Evolutionary conservation across 2,329 filamentous ascomycete genomes (phyloP).

Genomic region (Alternaria longipes): DNA sequence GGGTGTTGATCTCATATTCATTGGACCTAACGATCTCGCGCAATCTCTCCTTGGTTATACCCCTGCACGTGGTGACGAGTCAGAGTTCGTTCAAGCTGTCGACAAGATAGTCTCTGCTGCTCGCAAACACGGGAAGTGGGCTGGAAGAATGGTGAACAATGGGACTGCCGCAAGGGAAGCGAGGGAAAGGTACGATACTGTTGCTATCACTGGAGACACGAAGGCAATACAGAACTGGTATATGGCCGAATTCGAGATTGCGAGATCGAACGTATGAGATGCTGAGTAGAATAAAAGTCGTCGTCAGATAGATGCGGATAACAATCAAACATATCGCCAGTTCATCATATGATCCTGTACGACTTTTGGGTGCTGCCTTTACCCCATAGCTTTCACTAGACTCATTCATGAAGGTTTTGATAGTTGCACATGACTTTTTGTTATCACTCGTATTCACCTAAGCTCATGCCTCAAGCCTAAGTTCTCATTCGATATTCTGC

Average conservation of each 20-base stretch:
- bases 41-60: conserved; percentile 64
- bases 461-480: background rate
- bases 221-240: conserved; percentile 63
- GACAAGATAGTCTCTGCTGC: conserved; percentile 61
- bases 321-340: background rate
- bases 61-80: conserved; percentile 63
- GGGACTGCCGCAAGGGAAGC: conserved; percentile 51
- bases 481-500: background rate
- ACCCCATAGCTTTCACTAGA: background rate
- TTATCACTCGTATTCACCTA: background rate
- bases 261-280: conserved; percentile 11
- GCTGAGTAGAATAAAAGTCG: background rate
- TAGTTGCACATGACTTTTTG: background rate
- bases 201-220: conserved; percentile 58
- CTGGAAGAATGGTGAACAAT: conserved; percentile 62
- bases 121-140: conserved; percentile 70
- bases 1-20: conserved; percentile 69
- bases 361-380: background rate
- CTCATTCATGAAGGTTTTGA: background rate
- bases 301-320: background rate
- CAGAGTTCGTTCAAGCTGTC: conserved; percentile 68
- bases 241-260: conserved; percentile 35
- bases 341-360: background rate
- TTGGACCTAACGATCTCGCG: conserved; percentile 73
- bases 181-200: conserved; percentile 54